phyloP scores from a whole-genome alignment of 768 basidiomycete species.

The Xerocomellus dryophilus region DNA sequence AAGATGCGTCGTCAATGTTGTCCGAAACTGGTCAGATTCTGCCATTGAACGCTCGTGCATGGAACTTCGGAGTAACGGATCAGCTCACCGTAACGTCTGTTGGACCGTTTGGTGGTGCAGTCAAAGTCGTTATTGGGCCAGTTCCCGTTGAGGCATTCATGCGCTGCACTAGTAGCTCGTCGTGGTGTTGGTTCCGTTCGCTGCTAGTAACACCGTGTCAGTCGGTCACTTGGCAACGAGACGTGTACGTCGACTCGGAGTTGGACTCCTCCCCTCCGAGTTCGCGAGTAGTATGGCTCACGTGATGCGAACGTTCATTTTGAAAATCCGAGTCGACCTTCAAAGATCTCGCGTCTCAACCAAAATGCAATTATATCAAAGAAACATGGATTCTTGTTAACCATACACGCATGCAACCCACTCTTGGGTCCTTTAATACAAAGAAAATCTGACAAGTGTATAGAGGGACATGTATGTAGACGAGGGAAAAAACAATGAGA shows the following conservation, averaged over 20 bases:
- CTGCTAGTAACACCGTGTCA: no score
- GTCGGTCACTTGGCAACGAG: no score
- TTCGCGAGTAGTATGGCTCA: constrained; percentile 2
- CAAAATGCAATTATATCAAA: no score
- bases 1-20: neutral
- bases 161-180: neutral
- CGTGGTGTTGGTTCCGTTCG: neutral
- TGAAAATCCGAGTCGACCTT: no score
- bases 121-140: neutral
- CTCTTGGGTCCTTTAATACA: neutral
- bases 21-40: neutral
- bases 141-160: neutral
- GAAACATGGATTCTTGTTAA: neutral
- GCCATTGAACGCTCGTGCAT: neutral
- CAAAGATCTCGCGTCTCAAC: no score
- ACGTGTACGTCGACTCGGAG: no score
- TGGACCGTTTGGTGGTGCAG: neutral
- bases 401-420: neutral
- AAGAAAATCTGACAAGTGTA: neutral
- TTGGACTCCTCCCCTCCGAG: no score
- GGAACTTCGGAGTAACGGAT: neutral
- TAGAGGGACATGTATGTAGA: neutral
- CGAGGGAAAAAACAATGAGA: neutral
- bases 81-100: constrained; percentile 10
- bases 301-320: constrained; percentile 7